Percentiles rank a stretch among this genome's conserved stretches.
phyloP scores from a whole-genome alignment of 78 protist species.

The Polysphondylium violaceum region DNA sequence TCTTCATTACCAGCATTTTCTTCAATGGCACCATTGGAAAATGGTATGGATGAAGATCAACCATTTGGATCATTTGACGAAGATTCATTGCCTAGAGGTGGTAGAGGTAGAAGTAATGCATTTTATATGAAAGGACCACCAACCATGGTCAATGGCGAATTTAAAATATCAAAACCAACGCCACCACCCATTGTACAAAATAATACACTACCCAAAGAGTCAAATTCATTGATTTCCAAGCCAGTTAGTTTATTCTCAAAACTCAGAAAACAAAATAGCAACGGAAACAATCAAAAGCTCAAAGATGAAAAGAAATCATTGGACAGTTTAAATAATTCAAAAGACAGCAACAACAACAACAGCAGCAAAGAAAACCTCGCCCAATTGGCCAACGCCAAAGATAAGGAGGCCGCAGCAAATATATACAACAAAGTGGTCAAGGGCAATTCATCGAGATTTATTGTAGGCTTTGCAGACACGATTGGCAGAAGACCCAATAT shows the following conservation, averaged over 20 bases:
- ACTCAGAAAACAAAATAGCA: constrained; percentile 25
- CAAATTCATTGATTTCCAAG: constrained; percentile 39
- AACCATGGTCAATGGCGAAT: constrained; percentile 51
- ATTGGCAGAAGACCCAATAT: constrained; percentile 87
- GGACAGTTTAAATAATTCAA: too few relatives aligned
- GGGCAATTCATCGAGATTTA: constrained; percentile 65
- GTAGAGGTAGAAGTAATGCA: constrained; percentile 72
- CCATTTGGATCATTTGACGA: not conserved
- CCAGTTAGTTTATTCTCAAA: constrained; percentile 60
- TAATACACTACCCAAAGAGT: constrained; percentile 44
- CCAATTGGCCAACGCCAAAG: too few relatives aligned
- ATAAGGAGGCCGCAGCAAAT: too few relatives aligned
- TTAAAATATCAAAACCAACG: constrained; percentile 16
- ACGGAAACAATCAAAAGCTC: not conserved
- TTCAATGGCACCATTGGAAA: not conserved
- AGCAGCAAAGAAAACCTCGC: constrained; percentile 1
- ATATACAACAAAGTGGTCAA: constrained; percentile 26
- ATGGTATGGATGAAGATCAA: not conserved
- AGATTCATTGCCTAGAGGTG: constrained; percentile 56
- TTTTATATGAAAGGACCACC: constrained; percentile 75
- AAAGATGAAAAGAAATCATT: not conserved
- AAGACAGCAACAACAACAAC: not conserved
- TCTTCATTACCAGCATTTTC: constrained; percentile 36
- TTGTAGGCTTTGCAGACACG: constrained; percentile 87
- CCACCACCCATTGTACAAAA: constrained; percentile 32